A percentile compares a stretch with the other conserved stretches of the same genome.
These are phyloP conservation scores for Euphrasia confusa DNA, from an alignment of 257 asterid genomes.

Conservation along the genomic window DNA sequence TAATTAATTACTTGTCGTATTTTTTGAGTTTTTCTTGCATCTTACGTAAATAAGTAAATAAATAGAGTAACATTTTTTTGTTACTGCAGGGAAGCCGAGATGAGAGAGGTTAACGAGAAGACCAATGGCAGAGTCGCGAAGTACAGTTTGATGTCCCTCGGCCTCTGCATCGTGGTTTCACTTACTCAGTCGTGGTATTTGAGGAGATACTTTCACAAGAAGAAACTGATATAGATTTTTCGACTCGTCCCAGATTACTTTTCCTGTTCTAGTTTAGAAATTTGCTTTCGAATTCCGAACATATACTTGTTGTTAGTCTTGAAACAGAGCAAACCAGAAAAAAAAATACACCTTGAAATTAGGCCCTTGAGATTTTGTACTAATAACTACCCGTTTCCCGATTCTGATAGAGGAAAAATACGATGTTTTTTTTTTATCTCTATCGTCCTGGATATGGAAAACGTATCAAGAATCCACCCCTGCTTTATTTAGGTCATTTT, in stretches of 20 bases:
- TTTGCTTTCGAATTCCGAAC: neutral
- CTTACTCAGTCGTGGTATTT: constrained; percentile 42
- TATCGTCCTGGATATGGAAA: neutral
- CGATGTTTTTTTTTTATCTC: neutral
- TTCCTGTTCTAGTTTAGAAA: neutral
- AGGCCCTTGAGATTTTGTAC: neutral
- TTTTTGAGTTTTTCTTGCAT: neutral
- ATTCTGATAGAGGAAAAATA: neutral
- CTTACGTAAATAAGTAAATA: neutral
- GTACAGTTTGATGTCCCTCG: constrained; percentile 53
- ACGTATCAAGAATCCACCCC: too few species aligned
- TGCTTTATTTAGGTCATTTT: too few species aligned
- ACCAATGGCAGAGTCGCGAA: constrained; percentile 61
- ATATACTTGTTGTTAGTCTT: neutral
- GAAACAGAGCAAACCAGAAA: neutral
- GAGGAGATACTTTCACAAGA: constrained; percentile 60
- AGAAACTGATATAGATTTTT: constrained; percentile 51
- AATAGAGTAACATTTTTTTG: neutral
- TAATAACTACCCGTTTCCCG: neutral
- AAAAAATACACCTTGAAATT: neutral
- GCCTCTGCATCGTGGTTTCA: constrained; percentile 45
- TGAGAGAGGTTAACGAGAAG: constrained; percentile 61
- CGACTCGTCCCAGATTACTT: neutral
- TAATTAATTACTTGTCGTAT: constrained; percentile 7
- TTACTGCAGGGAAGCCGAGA: constrained; percentile 49